Percentiles rank a stretch among this genome's conserved stretches.
These are phyloP conservation scores for Astrephomene gubernaculifera DNA, from an alignment of 139 green algal species.

Conservation along the genomic window DNA sequence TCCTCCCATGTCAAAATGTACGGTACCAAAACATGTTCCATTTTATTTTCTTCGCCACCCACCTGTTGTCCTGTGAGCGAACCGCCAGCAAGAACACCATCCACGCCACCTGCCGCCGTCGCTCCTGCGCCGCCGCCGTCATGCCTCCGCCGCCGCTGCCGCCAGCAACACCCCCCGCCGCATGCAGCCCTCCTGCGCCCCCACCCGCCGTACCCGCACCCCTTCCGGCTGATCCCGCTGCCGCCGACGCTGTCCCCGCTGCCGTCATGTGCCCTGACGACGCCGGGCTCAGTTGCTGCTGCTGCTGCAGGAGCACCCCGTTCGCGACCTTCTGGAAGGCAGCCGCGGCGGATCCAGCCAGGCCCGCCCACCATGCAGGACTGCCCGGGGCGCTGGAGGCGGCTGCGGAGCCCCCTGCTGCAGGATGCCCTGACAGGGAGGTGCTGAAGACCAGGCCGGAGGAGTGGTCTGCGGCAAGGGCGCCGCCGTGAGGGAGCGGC, in stretches of 20 bases:
- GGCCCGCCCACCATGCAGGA: slow-evolving; percentile 31
- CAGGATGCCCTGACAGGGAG: neutral
- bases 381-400: neutral
- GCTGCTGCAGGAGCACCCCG: neutral
- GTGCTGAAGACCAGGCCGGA: slow-evolving; percentile 3
- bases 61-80: slow-evolving; percentile 36
- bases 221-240: neutral
- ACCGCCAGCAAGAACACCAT: slow-evolving; percentile 63
- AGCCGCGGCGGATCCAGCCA: slow-evolving; percentile 35
- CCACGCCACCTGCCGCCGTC: slow-evolving; percentile 60
- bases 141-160: neutral
- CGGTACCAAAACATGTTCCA: no score
- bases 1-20: no score
- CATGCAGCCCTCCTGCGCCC: no score
- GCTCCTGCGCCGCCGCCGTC: slow-evolving; percentile 48
- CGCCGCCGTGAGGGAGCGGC: neutral
- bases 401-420: neutral
- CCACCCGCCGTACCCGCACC: neutral
- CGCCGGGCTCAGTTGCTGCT: no score
- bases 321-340: slow-evolving; percentile 46
- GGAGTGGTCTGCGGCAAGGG: neutral
- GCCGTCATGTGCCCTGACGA: neutral
- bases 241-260: neutral
- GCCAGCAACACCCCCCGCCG: neutral
- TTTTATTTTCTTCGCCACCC: no score